These are phyloP conservation scores for Begonia loranthoides DNA, from an alignment of 306 rosid genomes.

Conservation along the genomic window DNA sequence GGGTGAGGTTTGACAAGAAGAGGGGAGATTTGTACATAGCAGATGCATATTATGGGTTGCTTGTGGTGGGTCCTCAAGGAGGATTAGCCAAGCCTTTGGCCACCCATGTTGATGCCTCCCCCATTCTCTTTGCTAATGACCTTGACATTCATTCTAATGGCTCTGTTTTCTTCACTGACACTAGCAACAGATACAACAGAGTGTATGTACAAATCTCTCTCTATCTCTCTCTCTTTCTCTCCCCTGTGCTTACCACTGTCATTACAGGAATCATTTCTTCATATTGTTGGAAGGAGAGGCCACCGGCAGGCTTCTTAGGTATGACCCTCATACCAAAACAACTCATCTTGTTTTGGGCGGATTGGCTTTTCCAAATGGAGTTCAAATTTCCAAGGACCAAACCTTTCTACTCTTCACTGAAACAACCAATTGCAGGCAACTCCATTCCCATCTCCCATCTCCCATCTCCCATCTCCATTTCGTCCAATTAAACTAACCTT, in stretches of 20 bases:
- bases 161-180: conserved; percentile 86
- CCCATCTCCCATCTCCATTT: too few species aligned
- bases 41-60: conserved; percentile 77
- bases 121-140: conserved; percentile 83
- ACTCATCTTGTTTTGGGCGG: conserved; percentile 77
- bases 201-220: conserved; percentile 22
- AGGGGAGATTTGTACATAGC: conserved; percentile 70
- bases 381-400: conserved; percentile 66
- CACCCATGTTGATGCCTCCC: conserved; percentile 55
- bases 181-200: conserved; percentile 79
- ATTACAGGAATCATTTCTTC: conserved; percentile 49
- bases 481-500: not conserved
- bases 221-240: not conserved
- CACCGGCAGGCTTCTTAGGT: conserved; percentile 77
- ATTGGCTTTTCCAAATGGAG: conserved; percentile 89
- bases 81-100: conserved; percentile 64
- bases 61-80: conserved; percentile 70
- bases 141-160: conserved; percentile 78
- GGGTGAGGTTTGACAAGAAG: conserved; percentile 58
- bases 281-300: conserved; percentile 89
- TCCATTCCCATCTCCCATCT: too few species aligned
- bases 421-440: conserved; percentile 92
- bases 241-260: not conserved
- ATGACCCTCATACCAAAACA: conserved; percentile 75
- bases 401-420: conserved; percentile 55